A percentile compares a stretch with the other conserved stretches of the same genome.
Conservation (phyloP, 768 basidiomycete species). For the Tricholoma saponaceum region DNA sequence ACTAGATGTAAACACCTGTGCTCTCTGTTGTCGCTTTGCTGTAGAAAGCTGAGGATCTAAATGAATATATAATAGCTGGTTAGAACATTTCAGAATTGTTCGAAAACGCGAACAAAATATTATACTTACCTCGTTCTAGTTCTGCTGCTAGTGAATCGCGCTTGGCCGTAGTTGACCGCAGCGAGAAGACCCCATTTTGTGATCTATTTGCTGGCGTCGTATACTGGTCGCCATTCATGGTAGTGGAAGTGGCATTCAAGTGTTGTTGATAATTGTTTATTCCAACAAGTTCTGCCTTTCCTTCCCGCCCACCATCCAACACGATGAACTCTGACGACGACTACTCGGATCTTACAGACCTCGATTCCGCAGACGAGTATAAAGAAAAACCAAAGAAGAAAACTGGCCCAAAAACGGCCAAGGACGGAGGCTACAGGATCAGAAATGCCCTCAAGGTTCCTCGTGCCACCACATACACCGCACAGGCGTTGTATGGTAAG, state of each 20-base stretch:
- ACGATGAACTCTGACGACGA: constrained; percentile 21
- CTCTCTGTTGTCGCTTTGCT: constrained; percentile 65
- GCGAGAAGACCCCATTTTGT: background rate
- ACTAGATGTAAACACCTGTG: no score
- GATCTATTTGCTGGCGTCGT: background rate
- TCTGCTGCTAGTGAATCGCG: constrained; percentile 6
- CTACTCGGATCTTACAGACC: constrained; percentile 30
- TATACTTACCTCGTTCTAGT: constrained; percentile 4
- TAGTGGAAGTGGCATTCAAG: background rate
- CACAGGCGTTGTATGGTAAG: constrained; percentile 56
- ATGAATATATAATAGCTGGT: background rate
- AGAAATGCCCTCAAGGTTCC: constrained; percentile 49
- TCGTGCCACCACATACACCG: constrained; percentile 59
- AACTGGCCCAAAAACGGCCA: constrained; percentile 2
- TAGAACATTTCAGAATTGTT: background rate
- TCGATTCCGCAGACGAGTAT: constrained; percentile 23
- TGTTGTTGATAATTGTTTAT: constrained; percentile 8
- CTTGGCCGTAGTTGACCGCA: constrained; percentile 1
- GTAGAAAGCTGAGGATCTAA: constrained; percentile 63
- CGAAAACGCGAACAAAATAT: background rate
- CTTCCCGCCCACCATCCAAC: background rate
- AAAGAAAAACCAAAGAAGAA: constrained; percentile 15
- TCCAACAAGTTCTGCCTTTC: background rate
- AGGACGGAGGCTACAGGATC: constrained; percentile 25
- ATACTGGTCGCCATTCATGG: background rate